Evolutionary conservation across 108 stramenopile species (phyloP), one percentile per base, ranked within the genome.

Genomic region (Licmophora abbreviata): DNA sequence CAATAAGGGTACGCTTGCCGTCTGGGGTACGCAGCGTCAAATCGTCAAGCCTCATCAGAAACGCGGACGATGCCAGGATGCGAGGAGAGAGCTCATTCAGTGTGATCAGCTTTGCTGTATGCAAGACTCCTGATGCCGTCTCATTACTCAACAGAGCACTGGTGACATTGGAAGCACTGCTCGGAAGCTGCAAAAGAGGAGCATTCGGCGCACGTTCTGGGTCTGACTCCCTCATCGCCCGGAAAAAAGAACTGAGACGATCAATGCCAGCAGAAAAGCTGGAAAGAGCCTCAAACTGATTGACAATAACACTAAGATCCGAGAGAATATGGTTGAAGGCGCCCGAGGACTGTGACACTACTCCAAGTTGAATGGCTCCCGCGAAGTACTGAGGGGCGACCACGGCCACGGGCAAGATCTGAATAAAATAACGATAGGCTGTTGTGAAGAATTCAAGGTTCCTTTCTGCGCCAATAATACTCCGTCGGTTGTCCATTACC

Each of bases 361-460:
- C 94, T 14, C 96, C 96, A 51, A 97, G 56, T 62, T 89, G 77
- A 37, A 95, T 88, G 12, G 66, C 62, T 27, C 93, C 93, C 10
- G 84, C 69, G 69, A 97, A 97, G 58, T 89, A 97, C 24, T 81
- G 71, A 4, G 94, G 93, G 0, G 96, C 94, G 0, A 97, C 93
- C 15, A 97, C 93, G 0, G 78, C 76, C 10, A 94, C 79, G 14
- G 96, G 96, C 26, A 97, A 68, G n/a, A 97, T 63, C 68, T 92
- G 88, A 20, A 87, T 71, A 21, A 93, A 57, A 49, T 83, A 96
- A 1, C 85, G 83, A 54, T 97, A 95, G 15, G 64, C 66, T 18
- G 79, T 92, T 9, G 92, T 93, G 65, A 96, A 96, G 45, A 92
- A 89, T 56, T 96, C 95, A 21, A 96, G 67, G 54, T 95, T 92